Evolutionary conservation across 306 rosid species (phyloP).

Genomic region (Glycine latifolia): DNA sequence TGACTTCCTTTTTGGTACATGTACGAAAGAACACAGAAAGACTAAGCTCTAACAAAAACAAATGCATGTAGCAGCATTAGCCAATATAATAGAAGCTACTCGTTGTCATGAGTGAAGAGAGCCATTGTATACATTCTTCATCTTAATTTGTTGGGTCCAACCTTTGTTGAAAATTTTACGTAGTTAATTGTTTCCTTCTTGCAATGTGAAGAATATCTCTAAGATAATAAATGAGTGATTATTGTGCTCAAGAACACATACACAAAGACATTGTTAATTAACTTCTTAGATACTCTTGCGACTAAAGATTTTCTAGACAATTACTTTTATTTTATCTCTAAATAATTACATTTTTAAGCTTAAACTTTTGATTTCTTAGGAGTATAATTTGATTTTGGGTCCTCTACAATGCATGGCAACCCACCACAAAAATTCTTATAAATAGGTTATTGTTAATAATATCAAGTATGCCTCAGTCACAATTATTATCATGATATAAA

Average conservation of each 20-base stretch:
- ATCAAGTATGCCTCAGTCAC: no score
- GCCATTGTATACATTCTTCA: background rate
- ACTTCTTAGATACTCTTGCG: background rate
- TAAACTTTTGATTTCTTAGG: no score
- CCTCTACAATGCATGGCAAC: background rate
- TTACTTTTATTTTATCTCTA: no score
- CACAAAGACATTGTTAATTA: slow-evolving; percentile 14
- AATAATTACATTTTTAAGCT: no score
- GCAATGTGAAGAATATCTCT: background rate
- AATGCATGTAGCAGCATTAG: background rate
- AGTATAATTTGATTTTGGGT: no score
- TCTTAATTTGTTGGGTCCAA: background rate
- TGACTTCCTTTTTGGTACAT: background rate
- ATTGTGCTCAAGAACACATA: background rate
- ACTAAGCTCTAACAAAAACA: background rate
- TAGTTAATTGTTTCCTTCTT: background rate
- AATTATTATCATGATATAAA: no score
- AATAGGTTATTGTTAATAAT: background rate
- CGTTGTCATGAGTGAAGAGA: background rate
- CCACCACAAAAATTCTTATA: background rate
- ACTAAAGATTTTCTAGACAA: background rate
- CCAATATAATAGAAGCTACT: slow-evolving; percentile 11
- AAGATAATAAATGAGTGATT: background rate
- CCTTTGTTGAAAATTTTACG: background rate
- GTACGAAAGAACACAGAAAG: background rate